phyloP scores from a whole-genome alignment of 805 yeast genomes.

The Kluyveromyces wickerhamii region DNA sequence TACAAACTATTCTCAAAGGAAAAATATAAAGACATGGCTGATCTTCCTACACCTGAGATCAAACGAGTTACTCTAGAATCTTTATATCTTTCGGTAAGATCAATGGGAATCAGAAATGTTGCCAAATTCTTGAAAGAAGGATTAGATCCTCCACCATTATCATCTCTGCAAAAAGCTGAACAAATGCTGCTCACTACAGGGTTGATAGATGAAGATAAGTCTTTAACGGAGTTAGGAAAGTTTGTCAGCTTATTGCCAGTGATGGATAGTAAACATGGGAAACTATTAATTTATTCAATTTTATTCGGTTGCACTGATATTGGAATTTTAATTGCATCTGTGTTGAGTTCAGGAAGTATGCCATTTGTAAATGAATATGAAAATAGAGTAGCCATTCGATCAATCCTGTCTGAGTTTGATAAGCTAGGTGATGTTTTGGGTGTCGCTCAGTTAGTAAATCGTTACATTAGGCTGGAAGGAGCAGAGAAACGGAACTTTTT shows the following conservation, averaged over 20 bases:
- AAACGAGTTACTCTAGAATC: conserved; percentile 77
- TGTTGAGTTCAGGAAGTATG: conserved; percentile 54
- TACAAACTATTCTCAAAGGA: conserved; percentile 68
- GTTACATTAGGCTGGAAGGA: conserved; percentile 34
- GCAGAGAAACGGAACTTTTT: conserved; percentile 37
- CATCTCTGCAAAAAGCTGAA: conserved; percentile 34
- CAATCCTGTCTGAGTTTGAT: conserved; percentile 26
- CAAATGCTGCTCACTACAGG: conserved; percentile 59
- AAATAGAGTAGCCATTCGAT: conserved; percentile 54
- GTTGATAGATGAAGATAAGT: conserved; percentile 43
- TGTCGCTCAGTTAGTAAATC: conserved; percentile 48
- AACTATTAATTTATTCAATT: conserved; percentile 68
- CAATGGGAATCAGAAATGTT: conserved; percentile 79
- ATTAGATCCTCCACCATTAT: conserved; percentile 65
- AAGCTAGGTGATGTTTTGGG: conserved; percentile 69
- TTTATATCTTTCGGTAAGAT: conserved; percentile 71
- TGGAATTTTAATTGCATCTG: conserved; percentile 74
- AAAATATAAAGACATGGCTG: conserved; percentile 52
- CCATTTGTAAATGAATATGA: conserved; percentile 65
- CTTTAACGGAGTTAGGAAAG: conserved; percentile 68
- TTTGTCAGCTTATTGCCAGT: conserved; percentile 78
- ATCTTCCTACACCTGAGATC: conserved; percentile 84
- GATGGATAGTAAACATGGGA: conserved; percentile 76
- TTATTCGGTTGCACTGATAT: conserved; percentile 74
- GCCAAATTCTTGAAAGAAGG: conserved; percentile 62